These are phyloP conservation scores for Epichloe scottii DNA, from an alignment of 2,329 filamentous ascomycete species.

Conservation along the genomic window DNA sequence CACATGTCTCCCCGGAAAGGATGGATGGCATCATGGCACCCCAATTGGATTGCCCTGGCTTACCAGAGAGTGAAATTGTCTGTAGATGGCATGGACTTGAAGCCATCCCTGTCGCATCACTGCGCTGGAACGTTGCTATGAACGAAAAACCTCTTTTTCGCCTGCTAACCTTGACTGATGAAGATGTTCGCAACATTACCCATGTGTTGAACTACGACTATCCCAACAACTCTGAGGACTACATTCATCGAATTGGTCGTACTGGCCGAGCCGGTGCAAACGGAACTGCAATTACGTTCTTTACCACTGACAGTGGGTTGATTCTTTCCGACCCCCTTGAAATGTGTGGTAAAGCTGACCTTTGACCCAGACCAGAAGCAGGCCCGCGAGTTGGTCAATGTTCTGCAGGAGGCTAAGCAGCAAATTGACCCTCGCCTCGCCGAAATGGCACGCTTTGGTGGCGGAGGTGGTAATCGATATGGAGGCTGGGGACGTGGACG, in stretches of 20 bases:
- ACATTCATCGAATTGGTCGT: conserved; percentile 92
- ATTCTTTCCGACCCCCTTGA: background rate
- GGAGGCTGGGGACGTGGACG: conserved; percentile 60
- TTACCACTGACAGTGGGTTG: conserved; percentile 95
- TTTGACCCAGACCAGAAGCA: conserved; percentile 63
- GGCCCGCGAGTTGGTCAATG: conserved; percentile 88
- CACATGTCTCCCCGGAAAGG: conserved; percentile 24
- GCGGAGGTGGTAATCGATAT: conserved; percentile 64
- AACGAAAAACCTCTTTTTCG: conserved; percentile 30
- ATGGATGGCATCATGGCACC: conserved; percentile 42
- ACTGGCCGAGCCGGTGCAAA: conserved; percentile 90
- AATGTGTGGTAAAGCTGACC: background rate
- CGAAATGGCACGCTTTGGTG: conserved; percentile 90
- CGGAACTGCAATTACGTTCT: conserved; percentile 95
- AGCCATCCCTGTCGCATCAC: conserved; percentile 29
- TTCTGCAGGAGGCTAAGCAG: conserved; percentile 94
- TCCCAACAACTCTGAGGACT: conserved; percentile 97
- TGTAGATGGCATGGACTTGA: conserved; percentile 36
- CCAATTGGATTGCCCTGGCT: conserved; percentile 42
- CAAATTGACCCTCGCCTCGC: conserved; percentile 90
- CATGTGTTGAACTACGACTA: conserved; percentile 99
- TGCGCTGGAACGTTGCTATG: conserved; percentile 52
- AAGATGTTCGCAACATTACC: conserved; percentile 99
- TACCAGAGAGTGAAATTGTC: conserved; percentile 41
- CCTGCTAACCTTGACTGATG: conserved; percentile 61